A percentile compares a stretch with the other conserved stretches of the same genome.
Evolutionary conservation across 2,329 filamentous ascomycete genomes (phyloP).

Genomic region (Aaosphaeria arxii): DNA sequence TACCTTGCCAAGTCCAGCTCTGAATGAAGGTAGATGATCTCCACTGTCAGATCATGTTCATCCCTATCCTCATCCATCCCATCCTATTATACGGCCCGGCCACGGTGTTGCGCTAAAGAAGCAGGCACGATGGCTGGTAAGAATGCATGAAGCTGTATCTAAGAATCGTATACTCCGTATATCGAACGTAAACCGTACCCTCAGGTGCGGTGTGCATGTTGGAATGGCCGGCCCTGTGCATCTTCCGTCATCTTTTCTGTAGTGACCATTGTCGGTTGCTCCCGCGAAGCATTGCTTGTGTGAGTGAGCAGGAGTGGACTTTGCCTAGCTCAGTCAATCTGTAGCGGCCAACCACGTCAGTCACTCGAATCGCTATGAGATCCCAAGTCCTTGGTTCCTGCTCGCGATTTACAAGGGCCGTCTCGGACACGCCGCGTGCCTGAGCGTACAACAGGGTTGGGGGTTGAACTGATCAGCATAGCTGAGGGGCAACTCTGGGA

Average conservation of each 20-base stretch:
- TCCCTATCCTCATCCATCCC: not conserved
- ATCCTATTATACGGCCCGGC: no score
- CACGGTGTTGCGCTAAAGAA: no score
- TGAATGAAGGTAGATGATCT: no score
- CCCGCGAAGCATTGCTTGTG: conserved; percentile 9
- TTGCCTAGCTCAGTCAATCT: conserved; percentile 6
- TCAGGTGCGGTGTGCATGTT: no score
- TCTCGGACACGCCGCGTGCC: conserved; percentile 27
- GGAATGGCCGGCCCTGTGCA: no score
- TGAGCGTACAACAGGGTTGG: conserved; percentile 14
- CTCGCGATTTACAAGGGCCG: conserved; percentile 3
- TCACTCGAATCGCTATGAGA: conserved; percentile 15
- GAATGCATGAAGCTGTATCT: no score
- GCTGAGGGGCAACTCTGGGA: conserved; percentile 4
- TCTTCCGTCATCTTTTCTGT: no score
- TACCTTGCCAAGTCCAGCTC: no score
- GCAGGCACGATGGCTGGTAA: no score
- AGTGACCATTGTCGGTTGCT: conserved; percentile 17
- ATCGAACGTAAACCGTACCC: no score
- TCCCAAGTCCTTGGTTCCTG: conserved; percentile 22
- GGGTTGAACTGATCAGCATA: conserved; percentile 17
- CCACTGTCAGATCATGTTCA: not conserved
- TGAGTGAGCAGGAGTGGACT: conserved; percentile 11
- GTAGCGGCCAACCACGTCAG: conserved; percentile 1
- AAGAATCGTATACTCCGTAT: no score